Conservation (phyloP, 2,329 filamentous ascomycete genomes). For the Venturia oleaginea region DNA sequence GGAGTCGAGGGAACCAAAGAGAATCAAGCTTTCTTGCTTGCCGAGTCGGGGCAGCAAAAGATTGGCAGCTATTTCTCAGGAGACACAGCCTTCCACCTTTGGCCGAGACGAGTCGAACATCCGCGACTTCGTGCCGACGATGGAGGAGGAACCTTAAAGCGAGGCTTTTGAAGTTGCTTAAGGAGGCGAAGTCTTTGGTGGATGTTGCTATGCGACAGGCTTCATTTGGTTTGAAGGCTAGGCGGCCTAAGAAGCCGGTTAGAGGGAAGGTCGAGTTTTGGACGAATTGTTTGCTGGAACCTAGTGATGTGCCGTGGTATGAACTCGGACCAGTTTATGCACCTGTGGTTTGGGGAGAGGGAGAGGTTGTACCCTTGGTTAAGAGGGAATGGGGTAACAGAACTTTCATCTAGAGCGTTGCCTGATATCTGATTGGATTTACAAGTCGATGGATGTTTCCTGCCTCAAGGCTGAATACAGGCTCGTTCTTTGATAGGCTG, state of each 20-base stretch:
- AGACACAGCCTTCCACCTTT: neutral
- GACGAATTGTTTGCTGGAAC: neutral
- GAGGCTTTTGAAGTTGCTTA: neutral
- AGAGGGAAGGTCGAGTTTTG: neutral
- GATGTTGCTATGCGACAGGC: neutral
- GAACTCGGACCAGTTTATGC: neutral
- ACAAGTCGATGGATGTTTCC: too few relatives aligned
- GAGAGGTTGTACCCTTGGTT: neutral
- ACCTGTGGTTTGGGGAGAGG: neutral
- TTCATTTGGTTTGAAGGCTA: neutral
- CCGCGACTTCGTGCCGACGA: neutral
- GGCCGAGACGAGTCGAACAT: neutral
- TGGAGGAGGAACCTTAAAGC: neutral
- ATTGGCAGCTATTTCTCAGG: neutral
- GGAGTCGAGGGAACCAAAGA: neutral
- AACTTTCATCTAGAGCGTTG: too few relatives aligned
- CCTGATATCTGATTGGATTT: too few relatives aligned
- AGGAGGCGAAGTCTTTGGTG: neutral
- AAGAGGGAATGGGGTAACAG: neutral
- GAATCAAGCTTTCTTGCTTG: neutral
- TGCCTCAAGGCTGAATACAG: neutral
- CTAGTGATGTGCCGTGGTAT: neutral
- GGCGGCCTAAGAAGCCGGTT: neutral
- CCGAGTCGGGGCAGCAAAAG: neutral
- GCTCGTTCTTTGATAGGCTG: neutral